These are phyloP conservation scores for Fusarium sp. DNA, from an alignment of 2,329 filamentous ascomycete genomes.

Conservation along the genomic window DNA sequence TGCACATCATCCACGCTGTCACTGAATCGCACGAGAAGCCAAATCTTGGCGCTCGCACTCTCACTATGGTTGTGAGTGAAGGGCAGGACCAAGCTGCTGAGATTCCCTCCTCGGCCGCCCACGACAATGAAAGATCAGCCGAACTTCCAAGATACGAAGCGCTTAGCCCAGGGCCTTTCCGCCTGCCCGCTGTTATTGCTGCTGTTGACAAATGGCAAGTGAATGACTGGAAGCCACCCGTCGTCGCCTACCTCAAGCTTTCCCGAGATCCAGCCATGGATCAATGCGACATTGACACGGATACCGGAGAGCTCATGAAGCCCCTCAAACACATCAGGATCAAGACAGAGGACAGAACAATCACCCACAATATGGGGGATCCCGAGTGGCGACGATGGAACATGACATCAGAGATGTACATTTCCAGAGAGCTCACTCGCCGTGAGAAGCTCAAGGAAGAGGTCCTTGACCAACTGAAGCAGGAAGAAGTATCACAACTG, in stretches of 20 bases:
- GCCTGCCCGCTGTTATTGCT: background rate
- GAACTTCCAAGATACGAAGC: background rate
- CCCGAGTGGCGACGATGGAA: slow-evolving; percentile 46
- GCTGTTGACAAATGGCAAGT: slow-evolving; percentile 10
- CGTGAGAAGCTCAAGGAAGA: slow-evolving; percentile 25
- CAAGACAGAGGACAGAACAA: slow-evolving; percentile 16
- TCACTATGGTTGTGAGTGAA: slow-evolving; percentile 28
- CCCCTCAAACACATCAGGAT: slow-evolving; percentile 51
- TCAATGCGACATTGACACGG: slow-evolving; percentile 53
- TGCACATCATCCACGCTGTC: slow-evolving; percentile 37
- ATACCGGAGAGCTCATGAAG: slow-evolving; percentile 49
- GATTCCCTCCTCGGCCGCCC: background rate
- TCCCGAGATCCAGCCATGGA: slow-evolving; percentile 5
- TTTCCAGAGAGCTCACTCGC: slow-evolving; percentile 40
- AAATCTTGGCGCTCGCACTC: background rate
- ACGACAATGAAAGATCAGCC: background rate
- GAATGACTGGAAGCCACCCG: background rate
- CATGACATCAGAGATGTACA: slow-evolving; percentile 44
- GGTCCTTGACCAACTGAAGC: background rate
- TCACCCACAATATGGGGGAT: slow-evolving; percentile 20
- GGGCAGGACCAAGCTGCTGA: background rate
- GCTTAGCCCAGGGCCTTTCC: background rate
- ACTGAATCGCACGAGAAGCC: background rate
- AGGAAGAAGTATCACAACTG: slow-evolving; percentile 7
- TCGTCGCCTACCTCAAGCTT: background rate